Base-by-base conservation (phyloP, 1,139 yeast species). In the Wickerhamiella infanticola region DNA sequence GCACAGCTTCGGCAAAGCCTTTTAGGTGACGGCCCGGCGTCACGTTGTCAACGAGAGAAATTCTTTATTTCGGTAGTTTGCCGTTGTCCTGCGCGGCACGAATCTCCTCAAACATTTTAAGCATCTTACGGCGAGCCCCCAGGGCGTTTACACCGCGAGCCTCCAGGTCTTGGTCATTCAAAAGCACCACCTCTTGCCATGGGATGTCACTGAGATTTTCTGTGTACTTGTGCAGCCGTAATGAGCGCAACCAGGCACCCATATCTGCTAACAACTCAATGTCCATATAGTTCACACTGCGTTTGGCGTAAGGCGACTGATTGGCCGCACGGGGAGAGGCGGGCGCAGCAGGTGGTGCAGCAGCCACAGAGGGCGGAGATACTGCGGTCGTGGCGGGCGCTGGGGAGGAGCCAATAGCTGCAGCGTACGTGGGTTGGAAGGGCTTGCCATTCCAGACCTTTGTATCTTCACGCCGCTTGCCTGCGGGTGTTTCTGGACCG, bases 171-270 rank as follows among this genome's bases (percentile, higher is more conserved):
- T 65, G 73, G 58, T 88, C 95, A 50, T 70, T 70, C 53, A 83
- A 68, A 55, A 75, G 76, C 48, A 90, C 74, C 66, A 90, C 70
- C 44, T 81, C 82, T 51, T 72, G 69, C 98, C 98, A 90, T 29
- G 74, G 71, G 53, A 80, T 68, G 53, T 77, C 80, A 59, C 80
- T 77, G 53, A 90, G 70, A 48, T 82, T 81, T 29, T 80, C 90
- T 3, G 97, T 88, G 65, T 90, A 90, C 64, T 90, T 90, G 69
- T 90, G 98, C 57, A 90, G 70, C 51, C 99, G 70, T 52, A 90
- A 68, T 24, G 88, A 73, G 61, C 94, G 80, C 61, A 90, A 70
- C 98, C 98, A 90, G 3, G 84, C 81, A 3, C 96, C 94, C 46
- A 90, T 77, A 61, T 90, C 93, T 51, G 72, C 69, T 57, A 53